phyloP scores from a whole-genome alignment of 2,329 filamentous ascomycete genomes.

The Talaromyces sp. region DNA sequence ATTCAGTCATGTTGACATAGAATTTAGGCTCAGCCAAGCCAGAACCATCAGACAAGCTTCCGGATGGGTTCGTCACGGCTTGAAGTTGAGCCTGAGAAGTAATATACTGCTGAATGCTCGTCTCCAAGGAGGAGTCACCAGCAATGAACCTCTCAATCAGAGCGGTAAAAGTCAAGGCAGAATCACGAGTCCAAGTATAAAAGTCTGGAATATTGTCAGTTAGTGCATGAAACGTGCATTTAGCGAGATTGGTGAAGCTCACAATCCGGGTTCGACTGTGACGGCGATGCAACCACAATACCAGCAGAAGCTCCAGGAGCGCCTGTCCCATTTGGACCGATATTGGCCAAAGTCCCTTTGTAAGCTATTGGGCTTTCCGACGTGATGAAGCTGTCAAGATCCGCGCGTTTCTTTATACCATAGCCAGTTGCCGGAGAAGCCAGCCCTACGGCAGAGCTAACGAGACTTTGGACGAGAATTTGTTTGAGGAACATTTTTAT shows the following conservation, averaged over 20 bases:
- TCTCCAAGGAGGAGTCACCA: constrained; percentile 56
- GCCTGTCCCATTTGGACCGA: constrained; percentile 48
- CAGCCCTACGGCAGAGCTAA: neutral
- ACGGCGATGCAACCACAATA: constrained; percentile 55
- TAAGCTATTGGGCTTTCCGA: constrained; percentile 45
- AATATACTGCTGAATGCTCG: constrained; percentile 64
- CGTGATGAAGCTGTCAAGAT: neutral
- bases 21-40: constrained; percentile 69
- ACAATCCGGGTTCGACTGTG: constrained; percentile 50
- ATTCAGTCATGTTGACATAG: constrained; percentile 56
- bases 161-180: constrained; percentile 64
- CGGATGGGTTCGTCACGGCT: constrained; percentile 63
- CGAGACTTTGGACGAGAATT: neutral
- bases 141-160: constrained; percentile 63
- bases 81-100: constrained; percentile 62
- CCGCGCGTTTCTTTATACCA: neutral
- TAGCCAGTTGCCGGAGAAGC: neutral
- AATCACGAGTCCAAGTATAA: constrained; percentile 73
- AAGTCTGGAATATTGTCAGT: constrained; percentile 49
- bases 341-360: constrained; percentile 52
- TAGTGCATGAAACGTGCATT: neutral
- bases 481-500: neutral
- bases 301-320: constrained; percentile 47
- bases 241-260: constrained; percentile 17
- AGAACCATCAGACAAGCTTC: constrained; percentile 42